These are phyloP conservation scores for Hypoxylon rickii DNA, from an alignment of 495 filamentous ascomycete genomes.

Conservation along the genomic window DNA sequence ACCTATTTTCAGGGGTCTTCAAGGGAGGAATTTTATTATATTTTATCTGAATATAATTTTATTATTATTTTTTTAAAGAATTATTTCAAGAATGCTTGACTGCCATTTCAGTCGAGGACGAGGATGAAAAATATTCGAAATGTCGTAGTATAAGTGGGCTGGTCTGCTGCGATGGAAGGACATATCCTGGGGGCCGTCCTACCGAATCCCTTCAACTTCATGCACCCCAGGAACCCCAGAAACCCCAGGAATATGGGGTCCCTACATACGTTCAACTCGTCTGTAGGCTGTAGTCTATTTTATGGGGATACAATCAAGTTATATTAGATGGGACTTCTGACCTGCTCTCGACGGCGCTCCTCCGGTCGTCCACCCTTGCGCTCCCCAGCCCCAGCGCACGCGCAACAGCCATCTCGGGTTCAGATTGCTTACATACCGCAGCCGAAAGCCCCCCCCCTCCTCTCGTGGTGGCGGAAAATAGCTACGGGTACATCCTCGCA, in stretches of 20 bases:
- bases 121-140: neutral
- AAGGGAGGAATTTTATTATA: neutral
- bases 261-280: slow-evolving; percentile 12
- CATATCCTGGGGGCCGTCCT: slow-evolving; percentile 22
- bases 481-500: neutral
- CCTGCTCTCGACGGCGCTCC: slow-evolving; percentile 4
- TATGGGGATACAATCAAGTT: slow-evolving; percentile 30
- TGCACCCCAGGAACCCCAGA: slow-evolving; percentile 25
- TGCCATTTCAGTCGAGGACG: too few relatives aligned
- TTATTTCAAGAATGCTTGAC: too few relatives aligned
- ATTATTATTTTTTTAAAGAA: neutral
- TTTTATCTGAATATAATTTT: neutral
- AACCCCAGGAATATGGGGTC: slow-evolving; percentile 24
- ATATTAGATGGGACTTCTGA: slow-evolving; percentile 12
- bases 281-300: slow-evolving; percentile 33
- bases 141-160: slow-evolving; percentile 21
- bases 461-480: slow-evolving; percentile 16
- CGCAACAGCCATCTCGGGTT: slow-evolving; percentile 17
- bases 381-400: too few relatives aligned
- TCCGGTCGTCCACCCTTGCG: too few relatives aligned
- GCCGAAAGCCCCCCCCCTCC: slow-evolving; percentile 13
- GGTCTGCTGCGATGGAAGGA: slow-evolving; percentile 15
- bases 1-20: too few relatives aligned
- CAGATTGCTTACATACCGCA: slow-evolving; percentile 11
- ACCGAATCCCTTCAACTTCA: slow-evolving; percentile 21